These are phyloP conservation scores for Colletotrichum orchidophilum DNA, from an alignment of 2,329 filamentous ascomycete genomes.

Conservation along the genomic window DNA sequence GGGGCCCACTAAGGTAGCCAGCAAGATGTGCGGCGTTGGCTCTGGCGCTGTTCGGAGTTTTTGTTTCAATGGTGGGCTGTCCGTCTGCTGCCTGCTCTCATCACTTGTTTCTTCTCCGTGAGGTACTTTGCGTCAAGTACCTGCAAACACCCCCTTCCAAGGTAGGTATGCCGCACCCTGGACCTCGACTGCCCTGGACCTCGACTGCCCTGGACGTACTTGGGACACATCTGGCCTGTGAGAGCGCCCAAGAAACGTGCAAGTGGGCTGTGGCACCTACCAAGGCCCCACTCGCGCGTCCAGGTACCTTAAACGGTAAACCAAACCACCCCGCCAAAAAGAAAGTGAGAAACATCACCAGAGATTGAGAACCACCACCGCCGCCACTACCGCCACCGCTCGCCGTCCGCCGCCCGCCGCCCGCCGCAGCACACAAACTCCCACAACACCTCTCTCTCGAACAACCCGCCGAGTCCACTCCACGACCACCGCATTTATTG, in stretches of 20 bases:
- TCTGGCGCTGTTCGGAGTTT: neutral
- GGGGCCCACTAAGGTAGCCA: neutral
- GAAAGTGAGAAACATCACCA: conserved; percentile 29
- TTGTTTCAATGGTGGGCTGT: neutral
- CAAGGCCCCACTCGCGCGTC: conserved; percentile 23
- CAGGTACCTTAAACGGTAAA: conserved; percentile 3
- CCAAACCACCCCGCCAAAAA: conserved; percentile 33
- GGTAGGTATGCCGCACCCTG: neutral
- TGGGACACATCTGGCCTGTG: conserved; percentile 5
- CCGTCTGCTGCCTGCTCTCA: neutral
- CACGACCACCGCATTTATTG: neutral
- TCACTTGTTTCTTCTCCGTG: neutral
- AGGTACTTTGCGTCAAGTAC: neutral
- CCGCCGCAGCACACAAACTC: conserved; percentile 11
- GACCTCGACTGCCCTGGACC: neutral
- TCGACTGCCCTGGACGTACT: neutral
- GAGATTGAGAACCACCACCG: conserved; percentile 1
- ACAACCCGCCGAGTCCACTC: neutral
- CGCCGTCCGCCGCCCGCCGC: neutral
- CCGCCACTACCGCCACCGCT: neutral
- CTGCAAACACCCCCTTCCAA: neutral
- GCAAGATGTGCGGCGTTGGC: neutral
- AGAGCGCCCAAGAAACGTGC: neutral
- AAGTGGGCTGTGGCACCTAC: conserved; percentile 1
- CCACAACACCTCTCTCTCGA: neutral